Percentiles rank a stretch among this genome's conserved stretches.
These are phyloP conservation scores for Penicillium arizonense DNA, from an alignment of 495 filamentous ascomycete genomes.

Conservation along the genomic window DNA sequence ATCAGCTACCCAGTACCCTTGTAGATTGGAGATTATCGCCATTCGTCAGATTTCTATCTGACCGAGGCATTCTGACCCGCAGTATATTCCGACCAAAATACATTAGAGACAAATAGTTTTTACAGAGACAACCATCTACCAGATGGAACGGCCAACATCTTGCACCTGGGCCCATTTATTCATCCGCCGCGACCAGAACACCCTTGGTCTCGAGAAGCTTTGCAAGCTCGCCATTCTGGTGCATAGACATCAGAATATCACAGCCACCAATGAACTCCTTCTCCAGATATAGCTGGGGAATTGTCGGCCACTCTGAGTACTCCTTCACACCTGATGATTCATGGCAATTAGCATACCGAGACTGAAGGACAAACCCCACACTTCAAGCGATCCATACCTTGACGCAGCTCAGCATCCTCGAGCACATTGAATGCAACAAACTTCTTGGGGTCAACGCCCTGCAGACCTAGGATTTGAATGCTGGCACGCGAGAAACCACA, in stretches of 20 bases:
- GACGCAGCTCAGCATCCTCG: constrained; percentile 81
- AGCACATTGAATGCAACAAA: constrained; percentile 97
- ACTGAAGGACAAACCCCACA: not conserved
- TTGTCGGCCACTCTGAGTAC: constrained; percentile 98
- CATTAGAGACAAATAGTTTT: constrained; percentile 11
- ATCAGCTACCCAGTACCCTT: not conserved
- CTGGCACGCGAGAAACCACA: constrained; percentile 95
- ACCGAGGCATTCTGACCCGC: constrained; percentile 2
- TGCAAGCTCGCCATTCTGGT: constrained; percentile 91
- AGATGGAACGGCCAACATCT: not conserved
- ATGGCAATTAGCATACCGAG: not conserved
- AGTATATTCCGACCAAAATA: constrained; percentile 15
- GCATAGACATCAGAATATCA: constrained; percentile 96
- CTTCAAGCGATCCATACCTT: constrained; percentile 54
- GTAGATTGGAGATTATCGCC: not conserved
- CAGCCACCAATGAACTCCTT: constrained; percentile 97
- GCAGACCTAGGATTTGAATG: constrained; percentile 90
- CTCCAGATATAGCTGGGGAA: constrained; percentile 91
- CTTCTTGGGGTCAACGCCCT: constrained; percentile 94
- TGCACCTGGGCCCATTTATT: constrained; percentile 19
- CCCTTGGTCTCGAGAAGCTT: constrained; percentile 88
- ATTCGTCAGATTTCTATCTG: constrained; percentile 1
- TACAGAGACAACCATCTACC: constrained; percentile 13
- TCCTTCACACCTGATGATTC: constrained; percentile 81
- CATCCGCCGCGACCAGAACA: constrained; percentile 64